Evolutionary conservation across 2,329 filamentous ascomycete genomes (phyloP).

Genomic region (Arthroderma uncinatum): DNA sequence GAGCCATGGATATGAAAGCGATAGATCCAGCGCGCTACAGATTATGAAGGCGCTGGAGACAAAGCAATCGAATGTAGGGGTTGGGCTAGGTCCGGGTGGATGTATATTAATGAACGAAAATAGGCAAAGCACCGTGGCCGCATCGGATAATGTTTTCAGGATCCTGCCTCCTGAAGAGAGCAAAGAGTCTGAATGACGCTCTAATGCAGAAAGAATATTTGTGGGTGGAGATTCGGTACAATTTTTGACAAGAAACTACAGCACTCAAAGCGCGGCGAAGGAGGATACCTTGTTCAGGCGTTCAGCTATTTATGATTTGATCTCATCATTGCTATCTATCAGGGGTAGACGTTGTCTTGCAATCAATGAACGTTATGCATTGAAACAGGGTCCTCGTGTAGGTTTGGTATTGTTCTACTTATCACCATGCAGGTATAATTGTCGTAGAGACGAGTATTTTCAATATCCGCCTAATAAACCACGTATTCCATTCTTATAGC

Average conservation of each 20-base stretch:
- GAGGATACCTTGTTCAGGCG: neutral
- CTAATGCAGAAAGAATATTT: neutral
- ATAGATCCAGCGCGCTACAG: slow-evolving; percentile 38
- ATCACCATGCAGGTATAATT: neutral
- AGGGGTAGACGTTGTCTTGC: neutral
- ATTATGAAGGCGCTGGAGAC: slow-evolving; percentile 37
- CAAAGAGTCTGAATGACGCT: neutral
- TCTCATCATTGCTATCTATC: neutral
- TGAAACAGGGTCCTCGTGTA: neutral
- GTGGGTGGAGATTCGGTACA: neutral
- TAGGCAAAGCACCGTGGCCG: slow-evolving; percentile 39
- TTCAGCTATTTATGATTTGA: neutral
- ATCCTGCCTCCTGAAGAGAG: slow-evolving; percentile 16
- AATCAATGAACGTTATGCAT: neutral
- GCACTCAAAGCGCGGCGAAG: neutral
- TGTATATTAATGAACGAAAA: slow-evolving; percentile 43
- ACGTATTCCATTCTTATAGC: neutral
- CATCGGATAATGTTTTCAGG: slow-evolving; percentile 40
- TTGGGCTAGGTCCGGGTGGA: slow-evolving; percentile 44
- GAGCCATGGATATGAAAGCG: slow-evolving; percentile 32
- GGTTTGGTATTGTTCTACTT: neutral
- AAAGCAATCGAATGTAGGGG: slow-evolving; percentile 42
- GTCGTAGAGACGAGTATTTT: too few relatives aligned
- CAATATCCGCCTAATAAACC: too few relatives aligned
- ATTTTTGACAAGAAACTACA: neutral